Evolutionary conservation across 306 rosid genomes (phyloP).

Genomic region (Luffa aegyptiaca): DNA sequence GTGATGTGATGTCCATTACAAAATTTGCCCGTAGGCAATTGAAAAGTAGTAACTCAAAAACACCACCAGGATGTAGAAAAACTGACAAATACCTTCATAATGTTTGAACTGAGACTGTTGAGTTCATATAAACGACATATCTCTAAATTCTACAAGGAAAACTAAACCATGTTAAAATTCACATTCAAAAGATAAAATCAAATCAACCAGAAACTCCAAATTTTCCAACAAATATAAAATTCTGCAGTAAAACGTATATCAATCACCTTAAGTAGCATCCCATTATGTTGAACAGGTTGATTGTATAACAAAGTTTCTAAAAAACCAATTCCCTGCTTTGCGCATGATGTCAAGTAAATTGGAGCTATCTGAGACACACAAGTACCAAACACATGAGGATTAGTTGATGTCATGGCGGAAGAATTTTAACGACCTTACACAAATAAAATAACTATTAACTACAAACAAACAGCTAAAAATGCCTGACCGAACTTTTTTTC

Average conservation of each 20-base stretch:
- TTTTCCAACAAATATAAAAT: constrained; percentile 10
- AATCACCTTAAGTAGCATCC: constrained; percentile 65
- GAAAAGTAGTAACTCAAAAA: neutral
- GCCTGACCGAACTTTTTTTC: neutral
- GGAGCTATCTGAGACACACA: constrained; percentile 78
- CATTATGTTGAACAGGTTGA: constrained; percentile 68
- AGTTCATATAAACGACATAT: constrained; percentile 82
- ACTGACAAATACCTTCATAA: constrained; percentile 54
- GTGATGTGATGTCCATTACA: neutral
- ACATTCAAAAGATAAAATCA: constrained; percentile 11
- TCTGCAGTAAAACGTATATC: constrained; percentile 6
- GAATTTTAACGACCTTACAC: neutral
- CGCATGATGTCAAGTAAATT: constrained; percentile 81
- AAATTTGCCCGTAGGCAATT: neutral
- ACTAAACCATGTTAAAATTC: constrained; percentile 11
- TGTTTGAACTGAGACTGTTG: constrained; percentile 51
- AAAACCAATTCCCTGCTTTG: constrained; percentile 87
- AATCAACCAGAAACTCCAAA: neutral
- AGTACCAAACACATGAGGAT: constrained; percentile 19
- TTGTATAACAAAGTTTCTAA: constrained; percentile 61
- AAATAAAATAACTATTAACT: neutral
- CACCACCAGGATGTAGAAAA: neutral
- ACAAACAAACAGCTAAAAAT: neutral
- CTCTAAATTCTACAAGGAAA: constrained; percentile 65
- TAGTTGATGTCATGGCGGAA: neutral